Conservation (phyloP, 75 land plant species). For the Picea sitchensis region DNA sequence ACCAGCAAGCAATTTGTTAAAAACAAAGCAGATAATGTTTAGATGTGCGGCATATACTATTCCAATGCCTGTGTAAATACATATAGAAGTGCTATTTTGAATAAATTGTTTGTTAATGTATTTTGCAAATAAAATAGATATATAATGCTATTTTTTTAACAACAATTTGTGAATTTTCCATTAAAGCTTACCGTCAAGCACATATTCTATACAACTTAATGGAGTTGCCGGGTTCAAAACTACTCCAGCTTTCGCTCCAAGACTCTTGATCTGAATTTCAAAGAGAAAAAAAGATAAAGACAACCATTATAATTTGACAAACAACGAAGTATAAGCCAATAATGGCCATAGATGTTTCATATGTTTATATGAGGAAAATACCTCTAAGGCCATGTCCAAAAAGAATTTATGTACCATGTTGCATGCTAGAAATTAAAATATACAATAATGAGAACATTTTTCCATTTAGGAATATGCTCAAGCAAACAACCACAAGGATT, state of each 20-base stretch:
- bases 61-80: no score
- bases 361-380: background rate
- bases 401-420: background rate
- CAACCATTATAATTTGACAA: background rate
- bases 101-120: no score
- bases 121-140: no score
- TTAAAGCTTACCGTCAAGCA: slow-evolving; percentile 78
- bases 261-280: slow-evolving; percentile 65
- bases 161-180: no score
- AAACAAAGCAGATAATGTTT: no score
- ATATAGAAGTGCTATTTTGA: no score
- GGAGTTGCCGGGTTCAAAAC: slow-evolving; percentile 95
- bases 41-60: no score
- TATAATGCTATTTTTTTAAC: no score
- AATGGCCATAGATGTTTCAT: background rate
- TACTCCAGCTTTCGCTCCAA: slow-evolving; percentile 97
- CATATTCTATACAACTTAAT: slow-evolving; percentile 81
- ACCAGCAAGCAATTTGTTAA: no score
- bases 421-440: background rate
- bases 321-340: background rate
- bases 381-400: background rate
- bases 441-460: slow-evolving; percentile 3
- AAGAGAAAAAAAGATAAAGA: background rate
- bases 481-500: background rate
- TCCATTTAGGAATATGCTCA: background rate